phyloP scores from a whole-genome alignment of 768 basidiomycete species.

The Tulasnella sp. region DNA sequence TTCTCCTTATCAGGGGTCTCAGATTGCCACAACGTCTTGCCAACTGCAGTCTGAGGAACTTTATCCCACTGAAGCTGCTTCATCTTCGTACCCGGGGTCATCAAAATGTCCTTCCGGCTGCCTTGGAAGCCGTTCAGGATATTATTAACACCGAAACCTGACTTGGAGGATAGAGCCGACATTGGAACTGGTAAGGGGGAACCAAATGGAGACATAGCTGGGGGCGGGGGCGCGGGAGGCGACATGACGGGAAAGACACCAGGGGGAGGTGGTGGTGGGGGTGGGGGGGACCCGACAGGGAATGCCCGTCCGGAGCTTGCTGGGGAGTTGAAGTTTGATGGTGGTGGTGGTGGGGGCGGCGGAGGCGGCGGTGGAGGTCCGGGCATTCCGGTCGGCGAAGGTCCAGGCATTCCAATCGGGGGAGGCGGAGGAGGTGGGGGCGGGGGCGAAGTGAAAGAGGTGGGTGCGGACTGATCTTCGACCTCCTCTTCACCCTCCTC shows the following conservation, averaged over 20 bases:
- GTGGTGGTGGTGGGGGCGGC: conserved; percentile 33
- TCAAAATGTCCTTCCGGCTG: conserved; percentile 76
- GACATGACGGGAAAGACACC: conserved; percentile 26
- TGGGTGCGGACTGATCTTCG: background rate
- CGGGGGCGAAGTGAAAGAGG: background rate
- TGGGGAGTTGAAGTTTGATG: conserved; percentile 21
- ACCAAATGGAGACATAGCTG: conserved; percentile 40
- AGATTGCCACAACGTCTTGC: conserved; percentile 79
- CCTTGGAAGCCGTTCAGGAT: conserved; percentile 50
- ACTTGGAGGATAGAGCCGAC: conserved; percentile 40
- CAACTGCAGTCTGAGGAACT: conserved; percentile 80
- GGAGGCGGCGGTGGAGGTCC: conserved; percentile 22
- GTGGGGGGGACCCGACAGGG: conserved; percentile 32
- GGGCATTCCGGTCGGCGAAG: background rate
- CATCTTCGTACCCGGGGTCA: conserved; percentile 87
- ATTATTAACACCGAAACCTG: conserved; percentile 33
- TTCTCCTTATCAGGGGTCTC: conserved; percentile 62
- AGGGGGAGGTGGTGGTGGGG: conserved; percentile 34
- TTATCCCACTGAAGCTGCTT: conserved; percentile 99
- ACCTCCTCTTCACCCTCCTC: conserved; percentile 42
- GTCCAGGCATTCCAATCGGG: background rate
- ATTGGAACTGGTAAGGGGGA: conserved; percentile 32
- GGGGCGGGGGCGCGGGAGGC: conserved; percentile 39
- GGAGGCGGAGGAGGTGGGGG: background rate
- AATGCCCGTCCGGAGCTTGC: conserved; percentile 22